phyloP scores from a whole-genome alignment of 2,329 filamentous ascomycete species.

The Sporothrix phasma region DNA sequence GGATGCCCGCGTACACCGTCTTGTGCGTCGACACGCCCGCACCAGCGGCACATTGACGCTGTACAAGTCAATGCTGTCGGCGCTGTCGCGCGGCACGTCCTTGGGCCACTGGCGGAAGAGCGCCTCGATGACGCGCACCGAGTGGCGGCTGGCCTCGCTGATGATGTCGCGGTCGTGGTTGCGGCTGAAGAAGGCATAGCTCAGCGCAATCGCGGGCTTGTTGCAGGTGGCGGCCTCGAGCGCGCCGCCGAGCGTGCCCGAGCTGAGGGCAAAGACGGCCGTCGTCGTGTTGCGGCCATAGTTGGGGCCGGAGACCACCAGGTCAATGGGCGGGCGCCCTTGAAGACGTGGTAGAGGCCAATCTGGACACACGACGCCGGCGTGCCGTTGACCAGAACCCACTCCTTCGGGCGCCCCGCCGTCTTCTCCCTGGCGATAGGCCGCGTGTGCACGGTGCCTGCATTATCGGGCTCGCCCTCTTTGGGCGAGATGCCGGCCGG shows the following conservation, averaged over 20 bases:
- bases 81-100: conserved; percentile 30
- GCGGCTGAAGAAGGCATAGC: conserved; percentile 79
- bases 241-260: conserved; percentile 67
- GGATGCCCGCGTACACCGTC: conserved; percentile 72
- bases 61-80: conserved; percentile 63
- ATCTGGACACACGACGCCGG: conserved; percentile 76
- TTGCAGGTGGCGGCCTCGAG: conserved; percentile 67
- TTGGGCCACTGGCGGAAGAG: conserved; percentile 64
- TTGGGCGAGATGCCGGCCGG: conserved; percentile 29
- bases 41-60: conserved; percentile 83
- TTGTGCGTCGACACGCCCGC: conserved; percentile 62
- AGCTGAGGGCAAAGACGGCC: conserved; percentile 66
- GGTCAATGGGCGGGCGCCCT: conserved; percentile 61
- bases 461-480: conserved; percentile 33
- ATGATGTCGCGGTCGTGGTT: conserved; percentile 80
- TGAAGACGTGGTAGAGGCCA: conserved; percentile 69
- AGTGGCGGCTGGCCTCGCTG: conserved; percentile 61
- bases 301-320: conserved; percentile 73
- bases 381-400: conserved; percentile 72
- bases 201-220: conserved; percentile 66
- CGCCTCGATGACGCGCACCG: conserved; percentile 68
- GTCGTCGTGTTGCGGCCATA: conserved; percentile 78
- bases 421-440: conserved; percentile 26
- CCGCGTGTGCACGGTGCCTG: conserved; percentile 57
- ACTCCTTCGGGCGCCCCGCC: conserved; percentile 49